Evolutionary conservation across 495 filamentous ascomycete species (phyloP), one percentile per base, ranked within the genome.

Genomic region (Xylaria scruposa): DNA sequence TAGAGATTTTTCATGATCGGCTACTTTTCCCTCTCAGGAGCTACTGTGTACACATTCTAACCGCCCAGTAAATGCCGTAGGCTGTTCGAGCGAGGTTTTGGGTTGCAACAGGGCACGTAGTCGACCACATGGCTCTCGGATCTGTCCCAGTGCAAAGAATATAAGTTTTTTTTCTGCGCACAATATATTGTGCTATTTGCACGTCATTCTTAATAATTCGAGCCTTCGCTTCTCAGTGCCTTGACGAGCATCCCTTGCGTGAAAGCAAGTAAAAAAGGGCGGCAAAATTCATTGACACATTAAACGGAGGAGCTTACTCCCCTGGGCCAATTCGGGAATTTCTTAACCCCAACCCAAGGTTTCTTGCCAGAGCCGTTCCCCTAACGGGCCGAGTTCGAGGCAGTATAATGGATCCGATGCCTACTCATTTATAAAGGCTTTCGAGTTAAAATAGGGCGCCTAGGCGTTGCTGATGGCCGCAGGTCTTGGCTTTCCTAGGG

Each of bases 261-360:
- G 56, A 63, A 61, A 38, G 40, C 59, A 68, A 66, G 73, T 73
- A 65, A 71, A 75, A 71, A 70, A 72, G 54, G 67, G 75, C 75
- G 75, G 77, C 68, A 77, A 78, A 78, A 77, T 75, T 75, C 70
- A 73, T 61, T 46, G 21, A 70, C 73, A 77, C 71, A 78, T 76
- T 78, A 73, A 76, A 75, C 76, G 71, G 73, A 75, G 73, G 70
- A 38, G 47, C 71, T 65, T 64, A 72, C 73, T 38, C 62, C 70
- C 62, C 68, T 54, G 71, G 65, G 66, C 71, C 71, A 67, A 73
- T 78, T 77, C 69, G 74, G 74, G 68, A 70, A 64, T 56, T 70
- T 73, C 64, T 70, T 69, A 40, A 56, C 26, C 49, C 65, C 49
- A 63, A 44, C 60, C 60, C 60, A 44, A 63, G 12, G 13, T 24